phyloP scores from a whole-genome alignment of 2,329 filamentous ascomycete species.

The Botrytis porri region DNA sequence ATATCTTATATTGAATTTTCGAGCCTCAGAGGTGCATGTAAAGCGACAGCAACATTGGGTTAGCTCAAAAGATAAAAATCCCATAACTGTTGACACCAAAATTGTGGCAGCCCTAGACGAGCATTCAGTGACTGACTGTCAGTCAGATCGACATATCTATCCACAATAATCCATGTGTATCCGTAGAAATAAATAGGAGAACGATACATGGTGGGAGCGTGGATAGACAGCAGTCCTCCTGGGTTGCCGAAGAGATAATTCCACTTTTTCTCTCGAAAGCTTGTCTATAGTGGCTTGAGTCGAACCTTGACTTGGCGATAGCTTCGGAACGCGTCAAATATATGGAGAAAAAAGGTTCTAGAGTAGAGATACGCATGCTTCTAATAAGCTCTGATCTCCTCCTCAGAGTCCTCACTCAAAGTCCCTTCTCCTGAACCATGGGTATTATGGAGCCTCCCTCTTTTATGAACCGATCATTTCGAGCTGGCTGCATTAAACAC shows the following conservation, averaged over 20 bases:
- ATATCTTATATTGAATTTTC: not conserved
- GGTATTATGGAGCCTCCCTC: not conserved
- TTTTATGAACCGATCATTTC: not conserved
- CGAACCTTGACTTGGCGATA: not conserved
- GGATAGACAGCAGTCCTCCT: not conserved
- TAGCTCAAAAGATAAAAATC: not conserved
- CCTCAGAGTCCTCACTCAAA: not conserved
- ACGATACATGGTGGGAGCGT: not conserved
- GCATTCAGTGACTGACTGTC: not conserved
- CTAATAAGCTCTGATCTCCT: slow-evolving; percentile 1
- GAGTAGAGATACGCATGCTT: slow-evolving; percentile 2
- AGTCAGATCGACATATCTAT: slow-evolving; percentile 4
- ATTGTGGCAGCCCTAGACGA: not conserved
- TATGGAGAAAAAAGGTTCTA: slow-evolving; percentile 10
- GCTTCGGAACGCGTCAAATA: slow-evolving; percentile 9
- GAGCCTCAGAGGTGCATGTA: not conserved
- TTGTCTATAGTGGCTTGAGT: not conserved
- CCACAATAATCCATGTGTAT: not conserved
- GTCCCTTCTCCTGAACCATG: not conserved
- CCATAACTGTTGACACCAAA: not conserved
- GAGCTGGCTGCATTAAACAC: not conserved
- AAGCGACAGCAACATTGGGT: not conserved
- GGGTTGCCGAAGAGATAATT: not conserved
- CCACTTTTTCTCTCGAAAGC: slow-evolving; percentile 4
- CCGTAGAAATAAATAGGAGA: not conserved